Conservation (phyloP, 2,329 filamentous ascomycete species). For the Gremmenia infestans region DNA sequence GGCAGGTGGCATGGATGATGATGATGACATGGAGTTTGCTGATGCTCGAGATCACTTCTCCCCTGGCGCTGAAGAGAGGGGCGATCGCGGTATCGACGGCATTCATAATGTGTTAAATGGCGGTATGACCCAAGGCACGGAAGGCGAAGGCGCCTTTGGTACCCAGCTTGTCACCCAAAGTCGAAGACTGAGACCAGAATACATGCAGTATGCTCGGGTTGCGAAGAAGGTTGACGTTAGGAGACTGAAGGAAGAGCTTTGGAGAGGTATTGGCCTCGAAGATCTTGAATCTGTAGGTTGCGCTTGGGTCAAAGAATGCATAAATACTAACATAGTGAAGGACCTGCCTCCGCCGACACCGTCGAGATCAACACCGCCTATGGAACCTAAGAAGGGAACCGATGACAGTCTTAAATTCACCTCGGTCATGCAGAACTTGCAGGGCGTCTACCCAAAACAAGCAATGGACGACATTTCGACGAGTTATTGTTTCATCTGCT, state of each 20-base stretch:
- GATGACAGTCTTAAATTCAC: conserved; percentile 72
- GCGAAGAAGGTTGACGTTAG: conserved; percentile 69
- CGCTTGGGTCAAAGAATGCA: neutral
- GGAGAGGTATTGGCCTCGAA: conserved; percentile 61
- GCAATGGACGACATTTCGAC: conserved; percentile 94
- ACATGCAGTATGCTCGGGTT: conserved; percentile 64
- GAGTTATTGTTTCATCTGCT: conserved; percentile 82
- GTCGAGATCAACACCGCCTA: conserved; percentile 33
- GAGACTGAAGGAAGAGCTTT: conserved; percentile 64
- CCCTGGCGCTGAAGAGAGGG: conserved; percentile 48
- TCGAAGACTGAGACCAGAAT: conserved; percentile 58
- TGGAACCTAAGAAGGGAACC: conserved; percentile 30
- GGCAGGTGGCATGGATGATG: conserved; percentile 52
- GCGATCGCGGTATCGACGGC: conserved; percentile 41
- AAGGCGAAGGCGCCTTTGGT: conserved; percentile 47
- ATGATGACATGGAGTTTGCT: conserved; percentile 70
- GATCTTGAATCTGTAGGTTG: conserved; percentile 42
- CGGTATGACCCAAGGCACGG: conserved; percentile 41
- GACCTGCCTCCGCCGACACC: conserved; percentile 21
- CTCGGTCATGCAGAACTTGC: conserved; percentile 82
- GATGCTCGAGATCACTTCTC: conserved; percentile 78
- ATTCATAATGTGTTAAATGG: conserved; percentile 47
- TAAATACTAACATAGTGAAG: conserved; percentile 16
- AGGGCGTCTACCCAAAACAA: conserved; percentile 78
- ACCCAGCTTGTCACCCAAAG: conserved; percentile 63